Evolutionary conservation across 1,284 basidiomycete genomes (phyloP), one percentile per base, ranked within the genome.

Genomic region (Xerocomus minutiporus): DNA sequence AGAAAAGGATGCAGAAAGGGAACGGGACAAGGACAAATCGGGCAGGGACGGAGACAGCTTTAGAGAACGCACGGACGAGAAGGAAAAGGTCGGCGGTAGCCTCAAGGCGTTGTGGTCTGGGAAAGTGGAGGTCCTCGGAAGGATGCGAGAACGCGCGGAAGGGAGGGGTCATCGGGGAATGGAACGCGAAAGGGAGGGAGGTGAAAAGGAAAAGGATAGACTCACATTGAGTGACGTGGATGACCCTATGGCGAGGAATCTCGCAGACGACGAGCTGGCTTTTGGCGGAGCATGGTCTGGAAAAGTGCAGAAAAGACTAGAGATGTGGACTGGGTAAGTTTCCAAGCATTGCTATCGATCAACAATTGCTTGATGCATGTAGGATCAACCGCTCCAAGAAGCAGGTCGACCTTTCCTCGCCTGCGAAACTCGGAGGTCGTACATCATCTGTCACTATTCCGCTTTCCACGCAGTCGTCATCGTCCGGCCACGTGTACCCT

Each of bases 301-400:
- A 42, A 75, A 75, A 55, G 75, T 88, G 58, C 81, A 84, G 66
- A 81, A 78, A 56, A 88, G 84, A 68, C 69, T 90, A 2, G 86
- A 83, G 61, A 77, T 75, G 54, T 89, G 85, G 86, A 71, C 86
- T 31, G 79, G 78, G 85, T 86, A 60, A 52, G 82, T 75, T 31
- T 38, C 39, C n/a, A 26, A 25, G 9, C 11, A 28, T 42, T 34
- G 4, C 39, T n/a, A 5, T 36, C 15, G 12, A 45, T 45, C 46
- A 20, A 36, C 17, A 15, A 52, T 7, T 31, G 50, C 20, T 48
- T 57, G 55, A 67, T 50, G 20, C 25, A 36, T 32, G 35, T 48
- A 67, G 66, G 41, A 65, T 71, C 40, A 67, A 71, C 48, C 69
- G 66, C 39, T 66, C 69, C 49, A 67, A 66, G 50, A 69, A 55